Percentiles rank a stretch among this genome's conserved stretches.
Conservation (phyloP, 1,284 basidiomycete genomes). For the Amylostereum chailletii region DNA sequence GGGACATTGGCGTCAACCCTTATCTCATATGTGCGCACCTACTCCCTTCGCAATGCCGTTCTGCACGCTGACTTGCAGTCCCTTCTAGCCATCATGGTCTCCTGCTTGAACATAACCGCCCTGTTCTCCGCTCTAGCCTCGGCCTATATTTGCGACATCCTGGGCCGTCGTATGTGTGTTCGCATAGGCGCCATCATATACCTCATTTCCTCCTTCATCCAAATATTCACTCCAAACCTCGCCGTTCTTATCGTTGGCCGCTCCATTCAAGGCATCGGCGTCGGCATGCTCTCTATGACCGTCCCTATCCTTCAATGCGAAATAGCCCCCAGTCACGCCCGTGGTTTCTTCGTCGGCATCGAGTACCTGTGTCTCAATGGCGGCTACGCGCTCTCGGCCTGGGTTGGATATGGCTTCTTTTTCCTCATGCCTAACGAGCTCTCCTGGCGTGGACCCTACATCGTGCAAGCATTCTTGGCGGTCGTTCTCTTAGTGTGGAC, state of each 20-base stretch:
- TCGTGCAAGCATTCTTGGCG: slow-evolving; percentile 38
- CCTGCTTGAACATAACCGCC: slow-evolving; percentile 42
- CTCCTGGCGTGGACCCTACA: slow-evolving; percentile 46
- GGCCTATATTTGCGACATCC: slow-evolving; percentile 39
- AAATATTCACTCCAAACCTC: slow-evolving; percentile 35
- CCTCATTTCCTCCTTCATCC: slow-evolving; percentile 37
- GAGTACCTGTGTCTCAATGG: slow-evolving; percentile 44
- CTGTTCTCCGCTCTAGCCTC: slow-evolving; percentile 35
- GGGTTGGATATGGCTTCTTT: slow-evolving; percentile 46
- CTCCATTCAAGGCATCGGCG: slow-evolving; percentile 37
- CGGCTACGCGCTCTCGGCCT: slow-evolving; percentile 41
- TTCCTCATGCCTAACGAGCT: slow-evolving; percentile 38
- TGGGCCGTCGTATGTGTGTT: slow-evolving; percentile 41
- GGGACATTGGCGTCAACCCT: slow-evolving; percentile 35
- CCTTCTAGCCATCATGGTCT: slow-evolving; percentile 39
- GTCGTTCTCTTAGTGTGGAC: slow-evolving; percentile 34
- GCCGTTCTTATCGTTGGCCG: slow-evolving; percentile 34
- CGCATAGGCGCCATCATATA: slow-evolving; percentile 40
- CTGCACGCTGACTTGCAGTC: slow-evolving; percentile 2
- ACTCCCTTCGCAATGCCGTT: neutral
- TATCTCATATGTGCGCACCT: slow-evolving; percentile 31
- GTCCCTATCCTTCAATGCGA: slow-evolving; percentile 45
- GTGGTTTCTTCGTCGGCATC: slow-evolving; percentile 42
- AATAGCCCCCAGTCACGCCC: slow-evolving; percentile 42
- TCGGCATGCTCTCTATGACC: slow-evolving; percentile 45